Percentiles rank a stretch among this genome's conserved stretches.
Evolutionary conservation across 2,329 filamentous ascomycete species (phyloP).

Genomic region (Xylariaceae sp.): DNA sequence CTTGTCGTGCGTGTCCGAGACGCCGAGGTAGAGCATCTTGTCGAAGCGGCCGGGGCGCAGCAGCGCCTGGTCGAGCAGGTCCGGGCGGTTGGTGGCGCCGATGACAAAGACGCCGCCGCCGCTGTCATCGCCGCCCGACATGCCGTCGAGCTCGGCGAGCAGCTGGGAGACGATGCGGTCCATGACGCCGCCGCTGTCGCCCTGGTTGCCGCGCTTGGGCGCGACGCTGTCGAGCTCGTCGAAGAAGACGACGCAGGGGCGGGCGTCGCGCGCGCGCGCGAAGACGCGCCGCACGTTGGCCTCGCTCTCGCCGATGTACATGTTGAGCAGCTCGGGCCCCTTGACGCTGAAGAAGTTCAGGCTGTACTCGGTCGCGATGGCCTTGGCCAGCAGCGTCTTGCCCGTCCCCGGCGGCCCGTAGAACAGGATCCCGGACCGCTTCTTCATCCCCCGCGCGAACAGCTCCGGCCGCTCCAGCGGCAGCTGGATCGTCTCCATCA

Average conservation of each 20-base stretch:
- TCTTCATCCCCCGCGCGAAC: conserved; percentile 97
- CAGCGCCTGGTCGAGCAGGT: conserved; percentile 84
- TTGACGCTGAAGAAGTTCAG: conserved; percentile 94
- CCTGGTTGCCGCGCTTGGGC: conserved; percentile 93
- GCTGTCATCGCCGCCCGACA: conserved; percentile 84
- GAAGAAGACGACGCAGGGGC: conserved; percentile 88
- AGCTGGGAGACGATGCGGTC: conserved; percentile 94
- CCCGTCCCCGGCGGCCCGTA: conserved; percentile 88
- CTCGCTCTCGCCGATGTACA: conserved; percentile 94
- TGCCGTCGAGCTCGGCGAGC: conserved; percentile 90
- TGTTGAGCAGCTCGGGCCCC: conserved; percentile 84
- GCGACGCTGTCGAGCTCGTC: conserved; percentile 91
- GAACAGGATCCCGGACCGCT: conserved; percentile 86
- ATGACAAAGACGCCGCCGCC: conserved; percentile 90
- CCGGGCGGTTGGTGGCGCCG: conserved; percentile 89
- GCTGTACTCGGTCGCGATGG: conserved; percentile 87
- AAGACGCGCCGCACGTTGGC: conserved; percentile 87
- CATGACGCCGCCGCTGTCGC: conserved; percentile 96
- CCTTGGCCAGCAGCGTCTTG: conserved; percentile 87
- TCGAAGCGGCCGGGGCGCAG: conserved; percentile 88
- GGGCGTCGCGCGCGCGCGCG: conserved; percentile 75
- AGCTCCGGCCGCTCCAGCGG: conserved; percentile 86
- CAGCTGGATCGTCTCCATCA: conserved; percentile 92
- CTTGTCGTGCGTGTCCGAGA: conserved; percentile 94
- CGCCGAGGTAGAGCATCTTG: conserved; percentile 95